Evolutionary conservation across 495 filamentous ascomycete species (phyloP).

Genomic region (Lentithecium fluviatile): DNA sequence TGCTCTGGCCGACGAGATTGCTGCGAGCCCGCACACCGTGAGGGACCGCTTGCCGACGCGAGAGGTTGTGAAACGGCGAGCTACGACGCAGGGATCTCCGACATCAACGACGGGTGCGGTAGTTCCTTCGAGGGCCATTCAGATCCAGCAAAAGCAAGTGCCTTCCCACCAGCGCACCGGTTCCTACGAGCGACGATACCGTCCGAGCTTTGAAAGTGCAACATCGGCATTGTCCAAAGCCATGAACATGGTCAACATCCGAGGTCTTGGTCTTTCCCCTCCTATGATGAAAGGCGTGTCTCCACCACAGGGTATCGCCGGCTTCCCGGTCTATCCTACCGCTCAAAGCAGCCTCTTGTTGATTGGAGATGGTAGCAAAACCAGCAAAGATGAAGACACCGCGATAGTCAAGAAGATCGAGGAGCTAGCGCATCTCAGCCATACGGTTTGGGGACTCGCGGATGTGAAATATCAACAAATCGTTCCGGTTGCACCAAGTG

Average conservation of each 20-base stretch:
- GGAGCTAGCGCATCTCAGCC: constrained; percentile 84
- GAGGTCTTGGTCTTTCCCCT: constrained; percentile 57
- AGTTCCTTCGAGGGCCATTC: constrained; percentile 61
- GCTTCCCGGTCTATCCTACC: constrained; percentile 81
- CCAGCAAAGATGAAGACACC: constrained; percentile 74
- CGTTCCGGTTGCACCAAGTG: constrained; percentile 76
- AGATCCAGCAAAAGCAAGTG: constrained; percentile 64
- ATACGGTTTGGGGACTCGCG: constrained; percentile 94
- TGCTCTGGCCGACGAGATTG: constrained; percentile 92
- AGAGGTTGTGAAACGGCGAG: constrained; percentile 61
- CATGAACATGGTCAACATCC: constrained; percentile 86
- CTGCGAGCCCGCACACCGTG: constrained; percentile 59
- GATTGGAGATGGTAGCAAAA: constrained; percentile 63
- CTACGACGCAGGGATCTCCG: constrained; percentile 62
- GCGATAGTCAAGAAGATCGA: constrained; percentile 77
- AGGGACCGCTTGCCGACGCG: constrained; percentile 18
- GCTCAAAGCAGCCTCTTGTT: constrained; percentile 59
- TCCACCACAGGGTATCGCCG: constrained; percentile 73
- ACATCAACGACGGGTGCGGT: constrained; percentile 58
- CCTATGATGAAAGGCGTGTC: constrained; percentile 57
- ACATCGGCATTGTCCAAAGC: constrained; percentile 92
- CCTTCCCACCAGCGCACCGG: constrained; percentile 61
- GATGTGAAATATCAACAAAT: constrained; percentile 98
- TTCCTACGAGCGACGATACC: constrained; percentile 78
- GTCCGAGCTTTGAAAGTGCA: constrained; percentile 72